Conservation (phyloP, 139 green algal genomes). For the Micractinium sp. region DNA sequence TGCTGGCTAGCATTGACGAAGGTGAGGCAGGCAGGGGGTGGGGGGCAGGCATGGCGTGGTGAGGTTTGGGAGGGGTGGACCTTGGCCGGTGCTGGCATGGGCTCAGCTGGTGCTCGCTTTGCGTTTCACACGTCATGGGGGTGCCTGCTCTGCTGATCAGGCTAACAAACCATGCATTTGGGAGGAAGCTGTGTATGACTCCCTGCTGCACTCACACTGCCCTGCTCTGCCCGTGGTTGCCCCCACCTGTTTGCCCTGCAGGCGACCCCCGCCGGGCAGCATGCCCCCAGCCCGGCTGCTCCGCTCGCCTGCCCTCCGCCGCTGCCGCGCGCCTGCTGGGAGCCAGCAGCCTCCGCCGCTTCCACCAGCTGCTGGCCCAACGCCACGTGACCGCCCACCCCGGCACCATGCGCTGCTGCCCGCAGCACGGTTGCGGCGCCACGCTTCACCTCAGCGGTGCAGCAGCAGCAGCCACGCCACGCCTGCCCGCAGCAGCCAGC, state of each 20-base stretch:
- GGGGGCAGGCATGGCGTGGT: too few relatives aligned
- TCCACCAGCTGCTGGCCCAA: constrained; percentile 33
- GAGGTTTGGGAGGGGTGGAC: not conserved
- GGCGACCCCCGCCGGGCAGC: constrained; percentile 14
- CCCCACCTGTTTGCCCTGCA: not conserved
- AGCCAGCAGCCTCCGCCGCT: not conserved
- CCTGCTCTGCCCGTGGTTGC: not conserved
- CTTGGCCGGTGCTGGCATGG: not conserved
- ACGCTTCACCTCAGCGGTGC: not conserved
- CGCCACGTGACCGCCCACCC: constrained; percentile 29
- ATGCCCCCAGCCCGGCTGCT: constrained; percentile 42
- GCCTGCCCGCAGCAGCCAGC: not conserved
- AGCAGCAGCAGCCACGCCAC: not conserved
- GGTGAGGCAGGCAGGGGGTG: not conserved
- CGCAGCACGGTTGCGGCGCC: not conserved
- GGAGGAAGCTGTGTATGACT: too few relatives aligned
- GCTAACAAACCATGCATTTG: too few relatives aligned
- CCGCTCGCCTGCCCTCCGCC: not conserved
- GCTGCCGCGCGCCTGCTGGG: constrained; percentile 20
- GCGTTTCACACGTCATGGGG: too few relatives aligned
- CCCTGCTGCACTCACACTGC: not conserved
- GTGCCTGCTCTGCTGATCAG: not conserved
- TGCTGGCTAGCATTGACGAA: constrained; percentile 24
- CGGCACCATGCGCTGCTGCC: constrained; percentile 30
- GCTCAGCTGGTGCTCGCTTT: too few relatives aligned